Conservation (phyloP, 805 yeast genomes). For the Candida schatavii region DNA sequence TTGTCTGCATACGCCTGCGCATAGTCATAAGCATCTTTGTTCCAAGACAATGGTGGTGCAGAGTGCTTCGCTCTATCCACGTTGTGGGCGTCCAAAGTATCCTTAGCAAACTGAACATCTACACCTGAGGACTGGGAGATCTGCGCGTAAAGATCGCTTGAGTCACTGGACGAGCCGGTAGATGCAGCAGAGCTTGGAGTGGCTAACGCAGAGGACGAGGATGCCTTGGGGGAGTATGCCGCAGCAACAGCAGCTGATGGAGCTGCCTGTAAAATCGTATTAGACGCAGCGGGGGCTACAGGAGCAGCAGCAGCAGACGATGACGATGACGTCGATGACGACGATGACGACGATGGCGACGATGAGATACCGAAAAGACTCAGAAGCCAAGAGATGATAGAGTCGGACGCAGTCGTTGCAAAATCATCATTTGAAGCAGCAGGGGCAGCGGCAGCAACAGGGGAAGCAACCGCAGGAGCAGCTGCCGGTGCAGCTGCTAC, state of each 20-base stretch:
- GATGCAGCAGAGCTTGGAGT: constrained; percentile 8
- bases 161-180: constrained; percentile 6
- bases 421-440: constrained; percentile 5
- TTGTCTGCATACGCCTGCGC: constrained; percentile 33
- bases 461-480: constrained; percentile 9
- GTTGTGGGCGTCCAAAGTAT: constrained; percentile 33
- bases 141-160: constrained; percentile 11
- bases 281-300: constrained; percentile 5
- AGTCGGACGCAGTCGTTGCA: constrained; percentile 2
- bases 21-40: constrained; percentile 27
- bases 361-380: neutral
- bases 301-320: constrained; percentile 10
- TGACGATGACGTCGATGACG: neutral
- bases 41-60: constrained; percentile 30
- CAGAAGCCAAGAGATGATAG: neutral
- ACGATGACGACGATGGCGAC: neutral
- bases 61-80: constrained; percentile 29
- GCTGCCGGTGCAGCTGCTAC: constrained; percentile 11
- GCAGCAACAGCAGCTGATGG: constrained; percentile 7
- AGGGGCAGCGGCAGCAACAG: constrained; percentile 5
- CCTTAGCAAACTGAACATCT: constrained; percentile 26
- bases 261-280: neutral
- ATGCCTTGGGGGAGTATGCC: constrained; percentile 4
- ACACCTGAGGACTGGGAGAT: constrained; percentile 18
- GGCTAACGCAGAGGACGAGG: constrained; percentile 3